Percentiles rank a stretch among this genome's conserved stretches.
Conservation (phyloP, 768 basidiomycete genomes). For the Boletus barrowsii region DNA sequence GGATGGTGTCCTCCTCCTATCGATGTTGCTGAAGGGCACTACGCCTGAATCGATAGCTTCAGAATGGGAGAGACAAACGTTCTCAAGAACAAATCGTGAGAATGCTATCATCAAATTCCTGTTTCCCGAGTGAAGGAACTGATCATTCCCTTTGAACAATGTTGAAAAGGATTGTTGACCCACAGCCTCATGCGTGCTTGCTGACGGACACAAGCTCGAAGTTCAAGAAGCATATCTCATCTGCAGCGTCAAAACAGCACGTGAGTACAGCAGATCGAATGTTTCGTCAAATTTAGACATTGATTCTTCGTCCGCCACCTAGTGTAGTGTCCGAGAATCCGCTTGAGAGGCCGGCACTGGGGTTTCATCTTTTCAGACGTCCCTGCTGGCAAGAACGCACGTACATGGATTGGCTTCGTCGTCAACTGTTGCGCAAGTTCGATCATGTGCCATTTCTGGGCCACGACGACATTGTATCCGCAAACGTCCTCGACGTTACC, state of each 20-base stretch:
- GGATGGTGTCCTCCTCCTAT: not conserved
- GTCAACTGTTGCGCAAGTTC: conserved; percentile 26
- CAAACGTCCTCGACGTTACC: conserved; percentile 14
- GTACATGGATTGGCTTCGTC: conserved; percentile 23
- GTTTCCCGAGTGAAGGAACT: too few relatives aligned
- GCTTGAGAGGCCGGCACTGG: conserved; percentile 23
- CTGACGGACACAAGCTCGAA: not conserved
- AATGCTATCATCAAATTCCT: too few relatives aligned
- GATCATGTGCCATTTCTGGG: conserved; percentile 28
- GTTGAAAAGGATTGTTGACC: too few relatives aligned
- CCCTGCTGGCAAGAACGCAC: conserved; percentile 27
- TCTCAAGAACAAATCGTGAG: too few relatives aligned
- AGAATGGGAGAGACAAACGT: too few relatives aligned
- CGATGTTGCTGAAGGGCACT: too few relatives aligned
- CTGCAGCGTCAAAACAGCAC: not conserved
- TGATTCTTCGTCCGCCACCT: conserved; percentile 12
- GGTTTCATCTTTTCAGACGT: conserved; percentile 24
- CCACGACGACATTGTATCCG: conserved; percentile 18
- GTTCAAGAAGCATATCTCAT: not conserved
- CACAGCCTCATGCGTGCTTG: too few relatives aligned
- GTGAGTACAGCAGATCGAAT: conserved; percentile 26
- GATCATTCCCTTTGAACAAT: too few relatives aligned
- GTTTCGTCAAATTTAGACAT: conserved; percentile 16
- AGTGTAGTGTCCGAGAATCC: conserved; percentile 10
- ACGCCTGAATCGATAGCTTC: too few relatives aligned